Conservation (phyloP, 495 filamentous ascomycete species). For the Xylaria acuta region DNA sequence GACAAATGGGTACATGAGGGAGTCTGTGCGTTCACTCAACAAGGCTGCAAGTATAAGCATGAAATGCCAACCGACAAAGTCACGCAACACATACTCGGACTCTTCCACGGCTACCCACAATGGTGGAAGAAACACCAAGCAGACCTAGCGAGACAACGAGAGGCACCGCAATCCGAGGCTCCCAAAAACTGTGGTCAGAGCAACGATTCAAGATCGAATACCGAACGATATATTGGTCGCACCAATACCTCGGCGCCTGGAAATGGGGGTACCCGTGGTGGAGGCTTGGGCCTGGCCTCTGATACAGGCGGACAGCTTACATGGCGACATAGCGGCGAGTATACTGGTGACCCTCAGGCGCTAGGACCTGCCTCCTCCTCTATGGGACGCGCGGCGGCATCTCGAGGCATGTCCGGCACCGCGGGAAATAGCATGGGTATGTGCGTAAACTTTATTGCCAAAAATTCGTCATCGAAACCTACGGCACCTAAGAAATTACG, state of each 20-base stretch:
- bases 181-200: neutral
- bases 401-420: neutral
- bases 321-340: slow-evolving; percentile 13
- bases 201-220: neutral
- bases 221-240: slow-evolving; percentile 1
- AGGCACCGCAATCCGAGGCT: slow-evolving; percentile 17
- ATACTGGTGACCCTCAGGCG: neutral
- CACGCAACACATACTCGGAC: slow-evolving; percentile 68
- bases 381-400: neutral
- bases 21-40: slow-evolving; percentile 81
- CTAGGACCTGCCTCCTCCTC: slow-evolving; percentile 7
- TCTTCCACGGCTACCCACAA: slow-evolving; percentile 57
- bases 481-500: too few relatives aligned
- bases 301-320: slow-evolving; percentile 2
- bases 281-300: neutral
- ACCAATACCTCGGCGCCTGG: neutral
- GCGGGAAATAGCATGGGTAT: slow-evolving; percentile 10
- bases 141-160: slow-evolving; percentile 43
- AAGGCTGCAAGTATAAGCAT: slow-evolving; percentile 86
- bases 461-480: neutral
- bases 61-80: slow-evolving; percentile 74
- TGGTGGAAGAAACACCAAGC: slow-evolving; percentile 61
- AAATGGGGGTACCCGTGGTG: neutral
- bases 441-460: neutral
- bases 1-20: slow-evolving; percentile 86